These are phyloP conservation scores for Termitomyces sp. DNA, from an alignment of 768 basidiomycete species.

Conservation along the genomic window DNA sequence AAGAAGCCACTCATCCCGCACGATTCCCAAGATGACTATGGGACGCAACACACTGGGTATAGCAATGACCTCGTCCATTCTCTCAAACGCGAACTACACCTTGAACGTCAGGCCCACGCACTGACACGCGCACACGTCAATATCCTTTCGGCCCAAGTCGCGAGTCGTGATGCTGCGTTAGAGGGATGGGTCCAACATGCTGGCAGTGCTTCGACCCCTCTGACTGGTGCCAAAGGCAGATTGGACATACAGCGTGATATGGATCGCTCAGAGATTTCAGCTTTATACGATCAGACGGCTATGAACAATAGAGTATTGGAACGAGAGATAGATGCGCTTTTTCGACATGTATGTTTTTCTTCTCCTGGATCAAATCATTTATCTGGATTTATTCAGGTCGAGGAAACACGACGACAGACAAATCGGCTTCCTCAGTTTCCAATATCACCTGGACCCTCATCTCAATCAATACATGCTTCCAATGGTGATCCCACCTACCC, in stretches of 20 bases:
- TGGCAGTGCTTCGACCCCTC: not conserved
- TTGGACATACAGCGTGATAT: not conserved
- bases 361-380: not conserved
- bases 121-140: constrained; percentile 31
- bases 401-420: constrained; percentile 6
- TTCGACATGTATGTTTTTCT: constrained; percentile 22
- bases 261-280: constrained; percentile 25
- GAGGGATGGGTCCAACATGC: constrained; percentile 19
- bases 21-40: not conserved
- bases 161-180: constrained; percentile 46
- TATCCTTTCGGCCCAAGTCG: constrained; percentile 44
- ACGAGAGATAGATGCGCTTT: constrained; percentile 29
- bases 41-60: not conserved
- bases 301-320: constrained; percentile 35
- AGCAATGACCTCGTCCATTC: constrained; percentile 33
- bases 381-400: not conserved
- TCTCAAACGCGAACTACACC: constrained; percentile 32
- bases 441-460: not conserved
- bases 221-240: not conserved
- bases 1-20: not conserved
- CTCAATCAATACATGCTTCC: no score
- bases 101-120: constrained; percentile 37
- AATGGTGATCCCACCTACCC: not conserved
- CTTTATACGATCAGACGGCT: constrained; percentile 26
- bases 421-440: not conserved